Base-by-base conservation (phyloP, 176 grass and related monocot genomes). In the Miscanthus lutarioriparius region DNA sequence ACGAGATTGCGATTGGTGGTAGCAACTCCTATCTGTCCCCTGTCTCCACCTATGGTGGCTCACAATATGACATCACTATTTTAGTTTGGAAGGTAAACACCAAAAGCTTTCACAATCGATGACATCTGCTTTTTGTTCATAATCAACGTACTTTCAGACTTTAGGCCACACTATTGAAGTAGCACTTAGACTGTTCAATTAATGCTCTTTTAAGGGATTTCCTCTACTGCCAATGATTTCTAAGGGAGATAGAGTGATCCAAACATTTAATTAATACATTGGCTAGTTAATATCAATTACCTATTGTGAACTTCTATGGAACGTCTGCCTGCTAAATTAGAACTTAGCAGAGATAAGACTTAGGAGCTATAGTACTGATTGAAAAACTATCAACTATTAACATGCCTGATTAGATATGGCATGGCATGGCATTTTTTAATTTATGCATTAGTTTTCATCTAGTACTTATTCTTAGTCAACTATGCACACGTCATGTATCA, bases 1-100 rank as follows among this genome's bases (percentile, higher is more conserved):
- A 88, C 28, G 78, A 97, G 68, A 93, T 97, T 4, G 51, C 51
- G 19, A 54, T 54, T 0, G 51, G 51, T 20, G 51, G 4, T 54
- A 54, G 51, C 17, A 54, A 54, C 51, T 53, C 51, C 7, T 54
- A 54, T 22, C 7, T 54, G 2, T 54, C 51, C 51, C 51, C 51
- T 54, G 51, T 54, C 51, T 54, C 51, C 19, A 22, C 8, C 7
- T 54, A 54, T 54, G 51, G 51, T 54, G 19, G 51, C 51, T 54
- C 51, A 22, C 51, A 54, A 22, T 54, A 54, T 54, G 49, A 54
- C 19, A 22, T 54, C 51, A 54, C 49, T 54, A 54, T 54, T 54
- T 54, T 20, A 54, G 49, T 54, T 54, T 54, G 49, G 49, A 54
- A 54, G 49, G 49, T 54, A 54, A 20, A 20, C 49, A 54, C 17